Conservation (phyloP, 1,284 basidiomycete genomes). For the Tausonia pullulans region DNA sequence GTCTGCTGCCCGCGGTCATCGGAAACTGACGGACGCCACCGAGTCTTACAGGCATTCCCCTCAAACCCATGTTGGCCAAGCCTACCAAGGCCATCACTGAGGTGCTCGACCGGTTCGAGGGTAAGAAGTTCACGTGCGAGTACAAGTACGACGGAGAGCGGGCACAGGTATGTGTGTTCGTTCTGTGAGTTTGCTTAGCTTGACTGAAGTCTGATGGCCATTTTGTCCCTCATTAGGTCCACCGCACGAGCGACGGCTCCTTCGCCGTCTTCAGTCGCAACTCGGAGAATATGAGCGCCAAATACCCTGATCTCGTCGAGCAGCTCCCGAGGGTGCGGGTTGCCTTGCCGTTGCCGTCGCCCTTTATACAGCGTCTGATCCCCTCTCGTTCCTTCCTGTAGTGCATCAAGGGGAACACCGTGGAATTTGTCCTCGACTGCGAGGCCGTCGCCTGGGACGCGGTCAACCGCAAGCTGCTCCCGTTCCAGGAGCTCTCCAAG, state of each 20-base stretch:
- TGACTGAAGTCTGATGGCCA: not conserved
- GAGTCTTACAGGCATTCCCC: constrained; percentile 51
- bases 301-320: constrained; percentile 93
- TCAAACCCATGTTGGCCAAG: constrained; percentile 99
- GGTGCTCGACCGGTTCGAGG: constrained; percentile 93
- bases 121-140: constrained; percentile 93
- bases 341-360: not conserved
- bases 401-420: constrained; percentile 68
- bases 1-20: not conserved
- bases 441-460: constrained; percentile 71
- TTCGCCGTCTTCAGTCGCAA: constrained; percentile 90
- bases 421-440: constrained; percentile 71
- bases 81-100: constrained; percentile 99
- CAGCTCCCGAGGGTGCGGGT: constrained; percentile 68
- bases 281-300: constrained; percentile 98
- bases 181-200: not conserved
- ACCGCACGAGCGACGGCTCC: constrained; percentile 64
- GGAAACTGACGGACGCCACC: not conserved
- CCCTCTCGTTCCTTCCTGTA: constrained; percentile 31
- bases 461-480: constrained; percentile 51
- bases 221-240: constrained; percentile 72
- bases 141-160: constrained; percentile 99
- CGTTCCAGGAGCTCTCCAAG: constrained; percentile 77
- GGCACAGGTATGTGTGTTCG: constrained; percentile 55
- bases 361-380: not conserved